These are phyloP conservation scores for Akanthomyces muscarius DNA, from an alignment of 2,329 filamentous ascomycete species.

Conservation along the genomic window DNA sequence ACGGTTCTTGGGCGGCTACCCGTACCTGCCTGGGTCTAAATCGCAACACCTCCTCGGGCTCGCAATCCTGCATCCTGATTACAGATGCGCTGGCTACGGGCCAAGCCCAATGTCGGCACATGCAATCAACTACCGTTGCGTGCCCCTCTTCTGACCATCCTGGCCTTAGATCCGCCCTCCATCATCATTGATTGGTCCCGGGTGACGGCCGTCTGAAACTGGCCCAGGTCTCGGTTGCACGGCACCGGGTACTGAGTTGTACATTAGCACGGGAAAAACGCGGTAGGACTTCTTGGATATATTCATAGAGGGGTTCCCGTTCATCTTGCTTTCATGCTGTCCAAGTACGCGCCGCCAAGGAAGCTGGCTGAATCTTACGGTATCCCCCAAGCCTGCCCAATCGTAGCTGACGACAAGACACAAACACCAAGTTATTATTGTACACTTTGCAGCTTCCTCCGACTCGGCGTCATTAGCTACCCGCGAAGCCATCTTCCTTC, in stretches of 20 bases:
- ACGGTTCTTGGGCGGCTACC: slow-evolving; percentile 2
- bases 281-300: not conserved
- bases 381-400: not conserved
- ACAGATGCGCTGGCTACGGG: not conserved
- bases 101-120: not conserved
- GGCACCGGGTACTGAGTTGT: not conserved
- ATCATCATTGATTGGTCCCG: not conserved
- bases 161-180: not conserved
- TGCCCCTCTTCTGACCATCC: not conserved
- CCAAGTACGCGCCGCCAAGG: slow-evolving; percentile 13
- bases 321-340: not conserved
- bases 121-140: not conserved
- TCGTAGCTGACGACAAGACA: not conserved
- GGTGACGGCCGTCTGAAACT: not conserved
- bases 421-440: not conserved
- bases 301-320: not conserved
- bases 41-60: not conserved
- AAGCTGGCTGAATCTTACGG: not conserved
- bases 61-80: not conserved
- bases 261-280: not conserved
- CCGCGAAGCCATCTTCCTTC: slow-evolving; percentile 59
- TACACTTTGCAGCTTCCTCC: slow-evolving; percentile 1
- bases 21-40: not conserved
- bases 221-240: not conserved
- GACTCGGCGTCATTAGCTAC: slow-evolving; percentile 21